phyloP scores from a whole-genome alignment of 2,329 filamentous ascomycete species.

The Colletotrichum tamarilloi region DNA sequence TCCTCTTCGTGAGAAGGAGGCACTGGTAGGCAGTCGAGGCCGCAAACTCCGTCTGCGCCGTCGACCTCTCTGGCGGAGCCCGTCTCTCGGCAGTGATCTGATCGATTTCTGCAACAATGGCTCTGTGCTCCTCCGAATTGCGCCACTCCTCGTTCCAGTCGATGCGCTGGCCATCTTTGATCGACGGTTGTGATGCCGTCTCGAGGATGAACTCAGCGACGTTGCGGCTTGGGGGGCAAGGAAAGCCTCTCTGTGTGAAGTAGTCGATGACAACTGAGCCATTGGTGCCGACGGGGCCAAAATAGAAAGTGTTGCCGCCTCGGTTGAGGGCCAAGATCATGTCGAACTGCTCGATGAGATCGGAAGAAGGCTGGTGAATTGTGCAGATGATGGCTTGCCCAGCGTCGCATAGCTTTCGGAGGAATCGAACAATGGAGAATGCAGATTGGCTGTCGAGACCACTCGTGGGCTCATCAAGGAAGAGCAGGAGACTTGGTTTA shows the following conservation, averaged over 20 bases:
- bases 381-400: conserved; percentile 75
- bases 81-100: conserved; percentile 59
- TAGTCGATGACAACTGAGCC: conserved; percentile 66
- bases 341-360: conserved; percentile 75
- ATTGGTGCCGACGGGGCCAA: conserved; percentile 76
- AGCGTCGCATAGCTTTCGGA: conserved; percentile 64
- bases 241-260: conserved; percentile 73
- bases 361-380: conserved; percentile 70
- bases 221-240: conserved; percentile 69
- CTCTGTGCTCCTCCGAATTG: conserved; percentile 69
- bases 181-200: conserved; percentile 51
- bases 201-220: conserved; percentile 62
- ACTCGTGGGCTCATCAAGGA: conserved; percentile 75
- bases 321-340: conserved; percentile 77
- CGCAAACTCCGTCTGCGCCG: conserved; percentile 68
- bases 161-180: conserved; percentile 53
- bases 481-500: conserved; percentile 73
- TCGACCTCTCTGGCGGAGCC: conserved; percentile 44
- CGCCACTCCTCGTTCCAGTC: conserved; percentile 84
- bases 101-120: conserved; percentile 73
- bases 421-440: conserved; percentile 54
- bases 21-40: conserved; percentile 73
- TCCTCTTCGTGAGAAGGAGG: conserved; percentile 73
- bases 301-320: conserved; percentile 79
- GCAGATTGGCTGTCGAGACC: conserved; percentile 51